Percentiles rank a stretch among this genome's conserved stretches.
Evolutionary conservation across 345 rosid genomes (phyloP).

Genomic region (Gossypioides kirkii): DNA sequence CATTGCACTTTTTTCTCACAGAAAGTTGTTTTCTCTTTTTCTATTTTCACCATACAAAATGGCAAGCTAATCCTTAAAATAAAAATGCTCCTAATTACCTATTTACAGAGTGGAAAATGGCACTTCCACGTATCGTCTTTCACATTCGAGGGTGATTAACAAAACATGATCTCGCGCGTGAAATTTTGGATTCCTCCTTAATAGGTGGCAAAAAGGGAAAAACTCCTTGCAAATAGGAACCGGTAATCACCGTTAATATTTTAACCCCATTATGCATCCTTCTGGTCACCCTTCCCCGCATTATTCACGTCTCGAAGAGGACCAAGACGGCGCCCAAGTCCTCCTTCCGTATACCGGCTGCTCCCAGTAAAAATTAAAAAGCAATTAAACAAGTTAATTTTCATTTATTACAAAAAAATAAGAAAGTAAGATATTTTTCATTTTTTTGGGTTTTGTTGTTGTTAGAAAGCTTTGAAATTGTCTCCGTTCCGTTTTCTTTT

Average conservation of each 20-base stretch:
- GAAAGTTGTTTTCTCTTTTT: not conserved
- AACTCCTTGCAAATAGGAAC: constrained; percentile 24
- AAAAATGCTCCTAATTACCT: not conserved
- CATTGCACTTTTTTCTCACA: too few relatives aligned
- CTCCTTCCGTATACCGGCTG: constrained; percentile 22
- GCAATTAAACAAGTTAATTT: not conserved
- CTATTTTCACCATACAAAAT: not conserved
- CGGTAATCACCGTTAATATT: constrained; percentile 25
- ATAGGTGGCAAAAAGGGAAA: constrained; percentile 15
- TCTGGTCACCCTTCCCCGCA: constrained; percentile 21
- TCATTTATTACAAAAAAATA: not conserved
- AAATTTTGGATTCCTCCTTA: not conserved
- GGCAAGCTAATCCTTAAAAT: not conserved
- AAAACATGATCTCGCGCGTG: not conserved
- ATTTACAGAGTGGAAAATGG: not conserved
- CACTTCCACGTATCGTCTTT: constrained; percentile 1
- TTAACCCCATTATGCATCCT: constrained; percentile 17
- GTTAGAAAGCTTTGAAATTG: constrained; percentile 22
- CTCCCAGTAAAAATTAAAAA: constrained; percentile 13
- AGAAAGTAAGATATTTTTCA: constrained; percentile 7
- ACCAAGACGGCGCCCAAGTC: constrained; percentile 8
- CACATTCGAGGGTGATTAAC: not conserved
- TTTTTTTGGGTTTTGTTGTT: not conserved
- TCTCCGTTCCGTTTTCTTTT: constrained; percentile 19
- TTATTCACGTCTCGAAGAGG: not conserved